Evolutionary conservation across 352 stramenopile species (phyloP).

Genomic region (Phytopythium delawarense): DNA sequence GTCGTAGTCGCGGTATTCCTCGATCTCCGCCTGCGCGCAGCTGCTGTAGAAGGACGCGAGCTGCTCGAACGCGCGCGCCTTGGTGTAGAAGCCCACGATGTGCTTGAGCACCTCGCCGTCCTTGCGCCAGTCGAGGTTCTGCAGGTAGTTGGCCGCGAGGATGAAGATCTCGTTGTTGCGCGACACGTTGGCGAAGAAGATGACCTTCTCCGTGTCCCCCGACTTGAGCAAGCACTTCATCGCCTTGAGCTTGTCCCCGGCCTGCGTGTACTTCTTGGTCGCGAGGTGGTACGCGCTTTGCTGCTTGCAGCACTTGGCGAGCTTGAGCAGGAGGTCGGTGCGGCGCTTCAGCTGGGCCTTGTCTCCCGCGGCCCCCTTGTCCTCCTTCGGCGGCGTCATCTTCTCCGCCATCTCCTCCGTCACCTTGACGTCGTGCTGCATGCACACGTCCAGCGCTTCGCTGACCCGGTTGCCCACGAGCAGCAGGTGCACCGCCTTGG

Average conservation of each 20-base stretch:
- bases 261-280: constrained; percentile 96
- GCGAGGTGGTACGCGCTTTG: constrained; percentile 91
- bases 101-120: constrained; percentile 90
- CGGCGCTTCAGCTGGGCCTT: constrained; percentile 51
- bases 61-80: constrained; percentile 90
- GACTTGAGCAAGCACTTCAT: constrained; percentile 96
- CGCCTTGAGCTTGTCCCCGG: constrained; percentile 88
- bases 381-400: constrained; percentile 87
- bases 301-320: constrained; percentile 91
- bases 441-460: constrained; percentile 89
- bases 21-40: constrained; percentile 91
- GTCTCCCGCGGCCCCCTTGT: constrained; percentile 33
- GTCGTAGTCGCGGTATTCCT: constrained; percentile 94
- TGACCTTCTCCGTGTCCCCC: constrained; percentile 93
- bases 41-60: constrained; percentile 90
- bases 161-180: constrained; percentile 94
- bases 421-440: constrained; percentile 87
- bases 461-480: constrained; percentile 62
- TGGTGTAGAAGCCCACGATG: constrained; percentile 94
- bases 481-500: constrained; percentile 90
- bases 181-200: constrained; percentile 93
- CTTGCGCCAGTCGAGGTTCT: constrained; percentile 92
- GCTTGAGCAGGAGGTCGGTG: constrained; percentile 82
- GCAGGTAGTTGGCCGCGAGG: constrained; percentile 94
- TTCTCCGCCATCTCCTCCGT: constrained; percentile 91